Evolutionary conservation across 345 rosid genomes (phyloP).

Genomic region (Eucalyptus victrix): DNA sequence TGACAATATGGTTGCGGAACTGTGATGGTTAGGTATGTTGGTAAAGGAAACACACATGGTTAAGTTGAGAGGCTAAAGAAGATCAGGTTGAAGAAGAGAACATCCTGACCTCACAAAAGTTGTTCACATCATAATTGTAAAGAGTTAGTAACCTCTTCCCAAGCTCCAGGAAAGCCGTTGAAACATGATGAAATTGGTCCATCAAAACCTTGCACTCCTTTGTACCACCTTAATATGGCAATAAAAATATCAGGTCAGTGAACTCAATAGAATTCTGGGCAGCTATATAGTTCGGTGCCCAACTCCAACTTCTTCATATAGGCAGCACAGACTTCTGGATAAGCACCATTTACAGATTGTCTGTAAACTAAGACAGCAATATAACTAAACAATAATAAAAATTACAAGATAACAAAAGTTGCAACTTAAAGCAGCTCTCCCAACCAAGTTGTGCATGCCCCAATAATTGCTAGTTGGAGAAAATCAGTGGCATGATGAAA

Average conservation of each 20-base stretch:
- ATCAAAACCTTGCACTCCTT: conserved; percentile 73
- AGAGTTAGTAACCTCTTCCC: conserved; percentile 34
- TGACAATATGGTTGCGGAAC: not conserved
- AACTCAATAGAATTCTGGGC: too few relatives aligned
- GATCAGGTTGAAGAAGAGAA: not conserved
- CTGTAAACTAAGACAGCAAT: not conserved
- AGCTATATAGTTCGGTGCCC: too few relatives aligned
- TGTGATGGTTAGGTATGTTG: not conserved
- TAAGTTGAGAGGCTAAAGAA: not conserved
- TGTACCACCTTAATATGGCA: conserved; percentile 55
- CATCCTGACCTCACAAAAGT: not conserved
- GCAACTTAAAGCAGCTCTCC: not conserved
- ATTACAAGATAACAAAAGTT: not conserved
- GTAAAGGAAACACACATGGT: not conserved
- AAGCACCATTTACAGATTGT: not conserved
- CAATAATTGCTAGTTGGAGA: not conserved
- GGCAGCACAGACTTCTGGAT: not conserved
- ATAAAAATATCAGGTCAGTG: not conserved
- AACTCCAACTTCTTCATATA: not conserved
- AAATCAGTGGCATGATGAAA: not conserved
- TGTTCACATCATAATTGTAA: not conserved
- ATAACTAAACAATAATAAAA: not conserved
- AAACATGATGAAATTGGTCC: conserved; percentile 82
- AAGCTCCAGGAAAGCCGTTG: conserved; percentile 77
- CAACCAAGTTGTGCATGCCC: not conserved